Base-by-base conservation (phyloP, 768 basidiomycete genomes). In the Aureoboletus auriporus region DNA sequence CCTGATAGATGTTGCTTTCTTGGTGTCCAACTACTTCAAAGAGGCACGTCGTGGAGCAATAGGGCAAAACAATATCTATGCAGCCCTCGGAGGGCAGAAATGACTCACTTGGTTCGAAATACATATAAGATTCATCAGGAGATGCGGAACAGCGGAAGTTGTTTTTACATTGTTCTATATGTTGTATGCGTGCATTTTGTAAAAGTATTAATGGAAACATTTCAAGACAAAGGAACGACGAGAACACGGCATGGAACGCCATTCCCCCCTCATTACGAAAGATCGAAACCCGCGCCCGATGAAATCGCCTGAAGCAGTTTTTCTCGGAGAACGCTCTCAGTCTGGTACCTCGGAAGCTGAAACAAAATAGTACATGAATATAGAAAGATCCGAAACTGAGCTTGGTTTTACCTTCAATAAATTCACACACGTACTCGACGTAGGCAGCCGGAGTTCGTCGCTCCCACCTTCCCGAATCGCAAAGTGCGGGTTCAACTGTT, bases 341-440 rank as follows among this genome's bases (percentile, higher is more conserved):
- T 82, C 46, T 70, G 66, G 62, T 91, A 90, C 34, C 76, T 69
- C 12, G 89, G 89, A 12, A 93, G 76, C 86, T 90, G 38, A 51
- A 36, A 23, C 20, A 23, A 23, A 23, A 23, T 23, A 4, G 20
- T 23, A 23, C 20, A 23, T 23, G 20, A 4, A 23, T 23, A 4
- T 23, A 23, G 20, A 23, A 23, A 23, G 20, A 4, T 23, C 4
- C 20, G 20, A 23, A 23, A 23, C 20, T 23, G 12, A 39, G 29
- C 47, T 30, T 6, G 34, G 20, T 12, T 66, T 44, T 47, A 88
- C 86, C 79, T 97, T 98, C 41, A 98, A 71, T 7, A 97, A 69
- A 66, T 97, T 97, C 20, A 94, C 87, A 59, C 94, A 97, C 0
- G 94, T 92, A 49, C 92, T 89, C 5, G 86, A 76, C 0, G 85